Evolutionary conservation across 257 asterid genomes (phyloP).

Genomic region (Orobanche coerulescens): DNA sequence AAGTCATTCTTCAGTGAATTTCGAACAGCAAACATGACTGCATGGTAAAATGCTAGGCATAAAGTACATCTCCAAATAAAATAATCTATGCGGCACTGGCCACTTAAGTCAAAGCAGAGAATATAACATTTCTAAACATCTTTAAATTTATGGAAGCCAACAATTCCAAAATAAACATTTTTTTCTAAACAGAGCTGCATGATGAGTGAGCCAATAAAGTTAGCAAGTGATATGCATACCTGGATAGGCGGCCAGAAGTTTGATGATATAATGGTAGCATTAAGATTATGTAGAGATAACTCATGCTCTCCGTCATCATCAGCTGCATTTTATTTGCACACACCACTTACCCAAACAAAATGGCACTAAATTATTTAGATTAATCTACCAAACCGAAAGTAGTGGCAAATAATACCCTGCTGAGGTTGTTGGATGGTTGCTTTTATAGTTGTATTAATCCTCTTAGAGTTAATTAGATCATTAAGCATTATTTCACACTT

Average conservation of each 20-base stretch:
- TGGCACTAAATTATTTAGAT: constrained; percentile 6
- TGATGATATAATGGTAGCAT: constrained; percentile 81
- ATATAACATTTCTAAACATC: neutral
- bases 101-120: neutral
- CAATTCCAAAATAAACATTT: neutral
- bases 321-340: constrained; percentile 32
- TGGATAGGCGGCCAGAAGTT: constrained; percentile 99
- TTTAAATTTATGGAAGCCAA: neutral
- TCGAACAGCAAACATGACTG: neutral
- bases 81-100: constrained; percentile 1
- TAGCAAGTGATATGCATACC: constrained; percentile 36
- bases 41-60: constrained; percentile 1
- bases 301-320: constrained; percentile 41
- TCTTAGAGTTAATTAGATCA: constrained; percentile 87
- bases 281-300: constrained; percentile 58
- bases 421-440: constrained; percentile 55
- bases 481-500: constrained; percentile 97
- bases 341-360: constrained; percentile 9
- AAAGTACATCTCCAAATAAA: neutral
- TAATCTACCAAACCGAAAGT: constrained; percentile 1
- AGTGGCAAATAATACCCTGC: constrained; percentile 39
- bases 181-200: neutral
- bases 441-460: constrained; percentile 86
- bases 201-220: constrained; percentile 7
- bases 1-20: constrained; percentile 17